A percentile compares a stretch with the other conserved stretches of the same genome.
Conservation (phyloP, 441 rosid genomes). For the Erodium texanum region DNA sequence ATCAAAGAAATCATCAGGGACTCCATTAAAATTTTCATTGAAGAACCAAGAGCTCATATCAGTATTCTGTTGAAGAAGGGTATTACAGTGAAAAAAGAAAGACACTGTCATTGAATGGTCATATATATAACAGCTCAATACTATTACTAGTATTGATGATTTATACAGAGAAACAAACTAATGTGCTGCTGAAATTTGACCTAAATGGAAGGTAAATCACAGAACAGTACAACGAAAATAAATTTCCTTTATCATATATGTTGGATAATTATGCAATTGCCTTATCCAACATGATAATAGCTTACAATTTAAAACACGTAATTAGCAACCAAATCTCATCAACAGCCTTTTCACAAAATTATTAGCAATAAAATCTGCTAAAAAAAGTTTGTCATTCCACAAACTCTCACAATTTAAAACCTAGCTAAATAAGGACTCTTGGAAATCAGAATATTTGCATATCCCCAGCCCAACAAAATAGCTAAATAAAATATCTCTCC, state of each 20-base stretch:
- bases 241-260: not conserved
- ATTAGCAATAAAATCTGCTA: not conserved
- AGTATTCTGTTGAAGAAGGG: not conserved
- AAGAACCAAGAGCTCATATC: not conserved
- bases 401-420: not conserved
- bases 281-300: not conserved
- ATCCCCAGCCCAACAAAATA: not conserved
- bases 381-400: not conserved
- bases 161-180: not conserved
- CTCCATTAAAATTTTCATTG: not conserved
- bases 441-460: not conserved
- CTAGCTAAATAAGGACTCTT: not conserved
- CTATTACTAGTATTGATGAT: not conserved
- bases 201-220: not conserved
- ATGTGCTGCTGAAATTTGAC: not conserved
- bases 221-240: not conserved
- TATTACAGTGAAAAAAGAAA: not conserved
- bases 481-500: not conserved
- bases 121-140: not conserved
- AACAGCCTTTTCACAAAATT: not conserved
- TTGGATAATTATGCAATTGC: not conserved
- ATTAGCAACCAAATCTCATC: not conserved
- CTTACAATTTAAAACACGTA: not conserved
- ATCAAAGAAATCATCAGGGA: not conserved
- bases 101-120: not conserved